phyloP scores from a whole-genome alignment of 2,329 filamentous ascomycete species.

The Phyllosticta citribraziliensis region DNA sequence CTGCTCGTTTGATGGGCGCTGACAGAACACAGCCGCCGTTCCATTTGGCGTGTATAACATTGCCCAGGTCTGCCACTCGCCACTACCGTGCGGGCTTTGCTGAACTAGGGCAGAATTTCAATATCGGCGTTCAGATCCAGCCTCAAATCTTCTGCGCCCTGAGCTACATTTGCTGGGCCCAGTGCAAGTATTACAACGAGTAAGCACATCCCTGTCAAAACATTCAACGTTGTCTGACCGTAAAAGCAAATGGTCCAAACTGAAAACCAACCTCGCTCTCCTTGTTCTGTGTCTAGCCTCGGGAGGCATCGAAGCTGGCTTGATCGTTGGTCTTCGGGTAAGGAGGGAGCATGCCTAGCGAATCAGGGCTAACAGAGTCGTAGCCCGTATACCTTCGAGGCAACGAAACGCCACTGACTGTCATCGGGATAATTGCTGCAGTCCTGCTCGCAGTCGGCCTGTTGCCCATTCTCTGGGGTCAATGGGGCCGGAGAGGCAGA shows the following conservation, averaged over 20 bases:
- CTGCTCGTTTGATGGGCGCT: neutral
- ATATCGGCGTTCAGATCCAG: slow-evolving; percentile 45
- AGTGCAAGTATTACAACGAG: slow-evolving; percentile 44
- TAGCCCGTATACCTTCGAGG: slow-evolving; percentile 45
- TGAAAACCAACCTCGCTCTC: slow-evolving; percentile 37
- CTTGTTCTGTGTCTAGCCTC: slow-evolving; percentile 35
- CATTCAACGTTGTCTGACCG: slow-evolving; percentile 15
- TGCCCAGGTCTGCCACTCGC: slow-evolving; percentile 30
- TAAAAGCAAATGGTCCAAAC: slow-evolving; percentile 36
- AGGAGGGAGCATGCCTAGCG: neutral
- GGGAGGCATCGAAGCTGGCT: slow-evolving; percentile 44
- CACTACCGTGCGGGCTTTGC: neutral
- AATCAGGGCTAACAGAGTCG: neutral
- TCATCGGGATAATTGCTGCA: slow-evolving; percentile 49
- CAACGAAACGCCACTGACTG: slow-evolving; percentile 43
- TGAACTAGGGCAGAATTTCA: slow-evolving; percentile 37
- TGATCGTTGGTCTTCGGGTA: slow-evolving; percentile 49
- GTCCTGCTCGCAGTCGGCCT: slow-evolving; percentile 48
- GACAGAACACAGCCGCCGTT: slow-evolving; percentile 23
- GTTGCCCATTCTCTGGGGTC: slow-evolving; percentile 51
- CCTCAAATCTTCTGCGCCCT: slow-evolving; percentile 44
- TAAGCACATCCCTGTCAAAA: slow-evolving; percentile 15
- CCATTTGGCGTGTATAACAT: slow-evolving; percentile 43
- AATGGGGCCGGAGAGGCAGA: slow-evolving; percentile 51
- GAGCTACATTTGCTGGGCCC: slow-evolving; percentile 42